phyloP scores from a whole-genome alignment of 116 monocot genomes.

The Cymodocea nodosa region DNA sequence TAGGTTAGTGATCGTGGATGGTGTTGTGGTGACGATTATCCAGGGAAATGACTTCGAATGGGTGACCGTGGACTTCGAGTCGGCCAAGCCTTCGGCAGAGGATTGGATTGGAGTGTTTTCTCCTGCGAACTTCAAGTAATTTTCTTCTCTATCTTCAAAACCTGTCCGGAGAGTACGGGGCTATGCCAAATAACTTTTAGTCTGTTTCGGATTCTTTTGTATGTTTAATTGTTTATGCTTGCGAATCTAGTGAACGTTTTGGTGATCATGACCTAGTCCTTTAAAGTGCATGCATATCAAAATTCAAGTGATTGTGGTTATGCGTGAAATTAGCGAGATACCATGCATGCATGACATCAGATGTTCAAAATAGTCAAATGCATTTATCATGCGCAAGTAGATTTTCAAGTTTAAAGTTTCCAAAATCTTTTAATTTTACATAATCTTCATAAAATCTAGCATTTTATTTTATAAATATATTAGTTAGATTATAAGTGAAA shows the following conservation, averaged over 20 bases:
- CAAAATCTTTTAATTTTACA: too few relatives aligned
- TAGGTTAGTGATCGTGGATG: background rate
- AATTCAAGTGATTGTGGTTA: too few relatives aligned
- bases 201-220: background rate
- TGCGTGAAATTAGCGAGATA: too few relatives aligned
- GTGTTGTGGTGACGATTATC: background rate
- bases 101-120: slow-evolving; percentile 98
- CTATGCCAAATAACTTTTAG: background rate
- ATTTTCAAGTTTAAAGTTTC: too few relatives aligned
- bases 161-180: background rate
- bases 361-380: too few relatives aligned
- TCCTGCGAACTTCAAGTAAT: slow-evolving; percentile 74
- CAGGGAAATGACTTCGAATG: slow-evolving; percentile 63
- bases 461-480: too few relatives aligned
- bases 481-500: too few relatives aligned
- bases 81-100: slow-evolving; percentile 21
- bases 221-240: background rate
- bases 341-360: too few relatives aligned
- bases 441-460: too few relatives aligned
- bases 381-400: too few relatives aligned
- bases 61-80: slow-evolving; percentile 35
- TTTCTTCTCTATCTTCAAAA: background rate
- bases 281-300: too few relatives aligned
- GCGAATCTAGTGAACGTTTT: background rate
- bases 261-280: too few relatives aligned